Percentiles rank a stretch among this genome's conserved stretches.
phyloP scores from a whole-genome alignment of 1,284 basidiomycete genomes.

The Ceraceosorus guamensis region DNA sequence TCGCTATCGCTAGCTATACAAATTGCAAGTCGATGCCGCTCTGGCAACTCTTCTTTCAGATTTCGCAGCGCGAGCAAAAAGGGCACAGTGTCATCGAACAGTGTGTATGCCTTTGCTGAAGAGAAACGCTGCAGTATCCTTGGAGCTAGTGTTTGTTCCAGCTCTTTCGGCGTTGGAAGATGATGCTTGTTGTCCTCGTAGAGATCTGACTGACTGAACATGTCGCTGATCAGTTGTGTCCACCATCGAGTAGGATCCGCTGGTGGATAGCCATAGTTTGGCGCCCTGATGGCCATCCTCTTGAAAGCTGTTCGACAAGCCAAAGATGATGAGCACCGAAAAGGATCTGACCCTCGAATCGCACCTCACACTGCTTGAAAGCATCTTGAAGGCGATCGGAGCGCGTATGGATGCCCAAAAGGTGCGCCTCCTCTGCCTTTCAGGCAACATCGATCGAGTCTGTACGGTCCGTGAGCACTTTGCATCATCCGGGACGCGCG shows the following conservation, averaged over 20 bases:
- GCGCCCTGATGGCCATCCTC: background rate
- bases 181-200: too few species aligned
- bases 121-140: background rate
- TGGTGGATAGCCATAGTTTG: slow-evolving; percentile 1
- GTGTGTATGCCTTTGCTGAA: background rate
- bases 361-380: slow-evolving; percentile 1
- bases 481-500: too few species aligned
- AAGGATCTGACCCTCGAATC: background rate
- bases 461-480: too few species aligned
- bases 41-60: background rate
- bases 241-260: slow-evolving; percentile 1
- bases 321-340: background rate
- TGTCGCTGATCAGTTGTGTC: background rate
- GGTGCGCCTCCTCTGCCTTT: slow-evolving; percentile 4
- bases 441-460: too few species aligned
- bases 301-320: background rate
- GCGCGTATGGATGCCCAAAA: background rate
- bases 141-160: background rate
- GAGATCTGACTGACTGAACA: background rate
- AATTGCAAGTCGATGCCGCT: too few species aligned
- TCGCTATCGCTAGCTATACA: background rate
- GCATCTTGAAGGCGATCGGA: background rate
- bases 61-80: background rate
- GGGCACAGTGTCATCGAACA: background rate
- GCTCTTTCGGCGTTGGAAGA: background rate